Base-by-base conservation (phyloP, 2,329 filamentous ascomycete species). In the Davidsoniella virescens region DNA sequence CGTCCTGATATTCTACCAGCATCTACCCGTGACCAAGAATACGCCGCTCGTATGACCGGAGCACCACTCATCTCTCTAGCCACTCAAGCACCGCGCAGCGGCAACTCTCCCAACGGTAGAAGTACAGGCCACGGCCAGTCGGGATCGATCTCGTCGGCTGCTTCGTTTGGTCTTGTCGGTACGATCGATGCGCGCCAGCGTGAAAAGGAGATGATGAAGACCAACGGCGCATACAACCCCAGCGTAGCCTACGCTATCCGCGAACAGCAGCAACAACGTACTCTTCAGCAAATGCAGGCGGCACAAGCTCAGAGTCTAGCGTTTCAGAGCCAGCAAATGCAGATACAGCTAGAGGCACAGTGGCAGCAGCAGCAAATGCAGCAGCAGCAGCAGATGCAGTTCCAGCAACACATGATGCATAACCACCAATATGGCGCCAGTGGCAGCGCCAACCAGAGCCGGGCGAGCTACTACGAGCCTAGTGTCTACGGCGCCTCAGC, bases 21-120 rank as follows among this genome's bases (percentile, higher is more conserved):
- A n/a, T 87, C 84, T 17, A 87, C 87, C 16, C 78, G 83, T 14
- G 87, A 94, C 63, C 87, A 93, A 62, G 86, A 93, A 64, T 82
- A 93, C 57, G 75, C 94, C n/a, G 84, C 87, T 8, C 78, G 84
- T 37, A 71, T 86, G 57, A 94, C 87, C 0, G 84, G 84, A 1
- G 80, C 78, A 0, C 84, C 87, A 0, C 68, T 94, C 46, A 75
- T 93, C 57, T 78, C 75, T 52, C 68, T 93, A 61, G 44, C 38
- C 23, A 47, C 33, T 7, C 26, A 33, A 33, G 26, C 26, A 33
- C 26, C 26, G 10, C 26, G 26, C 10, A 33, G 26, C 26, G 26
- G 26, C 10, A 33, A 33, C 26, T 33, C 26, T 2, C 36, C n/a
- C 25, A 29, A n/a, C 25, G 25, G n/a, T 10, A 18, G 6, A n/a